phyloP scores from a whole-genome alignment of 805 yeast genomes.

The Myxozyma melibiosi region DNA sequence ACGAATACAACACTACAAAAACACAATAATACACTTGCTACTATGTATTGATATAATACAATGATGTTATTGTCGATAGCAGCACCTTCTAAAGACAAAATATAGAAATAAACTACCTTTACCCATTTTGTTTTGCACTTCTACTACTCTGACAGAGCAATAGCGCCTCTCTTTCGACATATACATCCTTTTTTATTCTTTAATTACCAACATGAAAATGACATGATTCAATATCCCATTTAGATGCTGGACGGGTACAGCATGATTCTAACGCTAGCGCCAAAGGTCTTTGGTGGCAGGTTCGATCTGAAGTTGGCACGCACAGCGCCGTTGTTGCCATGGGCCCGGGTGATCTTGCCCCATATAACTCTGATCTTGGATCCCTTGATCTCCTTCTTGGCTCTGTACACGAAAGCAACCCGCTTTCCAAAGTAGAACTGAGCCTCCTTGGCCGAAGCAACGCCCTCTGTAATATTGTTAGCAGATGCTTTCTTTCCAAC shows the following conservation, averaged over 20 bases:
- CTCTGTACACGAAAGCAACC: conserved; percentile 99
- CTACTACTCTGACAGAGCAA: neutral
- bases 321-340: conserved; percentile 97
- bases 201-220: no score
- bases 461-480: conserved; percentile 65
- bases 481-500: neutral
- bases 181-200: no score
- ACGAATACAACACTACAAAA: no score
- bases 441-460: conserved; percentile 86
- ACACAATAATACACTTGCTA: neutral
- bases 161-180: neutral
- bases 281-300: conserved; percentile 99
- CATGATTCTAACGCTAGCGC: conserved; percentile 99
- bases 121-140: neutral
- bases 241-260: conserved; percentile 99
- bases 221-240: conserved; percentile 35
- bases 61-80: neutral
- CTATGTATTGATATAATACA: conserved; percentile 20
- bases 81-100: conserved; percentile 6
- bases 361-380: conserved; percentile 99
- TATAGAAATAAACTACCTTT: neutral
- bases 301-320: conserved; percentile 99
- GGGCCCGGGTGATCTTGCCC: conserved; percentile 98
- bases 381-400: conserved; percentile 96
- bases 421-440: conserved; percentile 99